phyloP scores from a whole-genome alignment of 805 yeast species.

The Trichomonascus vanleenenianus region DNA sequence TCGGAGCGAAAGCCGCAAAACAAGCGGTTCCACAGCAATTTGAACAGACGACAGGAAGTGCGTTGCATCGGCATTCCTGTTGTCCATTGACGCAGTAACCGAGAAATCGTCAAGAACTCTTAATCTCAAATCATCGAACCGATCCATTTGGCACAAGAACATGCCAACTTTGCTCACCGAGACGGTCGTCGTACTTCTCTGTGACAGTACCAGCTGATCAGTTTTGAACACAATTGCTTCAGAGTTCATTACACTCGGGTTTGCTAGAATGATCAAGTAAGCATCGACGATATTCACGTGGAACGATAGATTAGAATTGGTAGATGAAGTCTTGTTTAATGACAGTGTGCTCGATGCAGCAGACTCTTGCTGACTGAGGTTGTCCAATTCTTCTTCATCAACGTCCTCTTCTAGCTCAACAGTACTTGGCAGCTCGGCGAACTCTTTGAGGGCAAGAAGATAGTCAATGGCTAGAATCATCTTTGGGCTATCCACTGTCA shows the following conservation, averaged over 20 bases:
- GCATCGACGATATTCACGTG: conserved; percentile 66
- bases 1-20: conserved; percentile 74
- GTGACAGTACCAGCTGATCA: conserved; percentile 65
- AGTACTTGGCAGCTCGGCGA: conserved; percentile 32
- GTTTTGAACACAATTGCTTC: conserved; percentile 89
- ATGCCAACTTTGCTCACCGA: conserved; percentile 77
- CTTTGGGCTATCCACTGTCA: conserved; percentile 73
- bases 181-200: conserved; percentile 58
- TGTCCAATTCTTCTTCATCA: conserved; percentile 8
- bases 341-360: no score
- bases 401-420: conserved; percentile 12
- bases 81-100: conserved; percentile 63
- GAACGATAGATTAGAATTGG: conserved; percentile 13
- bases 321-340: not conserved
- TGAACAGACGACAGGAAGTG: conserved; percentile 57
- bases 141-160: conserved; percentile 72
- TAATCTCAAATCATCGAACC: conserved; percentile 50
- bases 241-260: conserved; percentile 57
- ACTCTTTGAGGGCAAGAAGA: conserved; percentile 64
- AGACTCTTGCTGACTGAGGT: not conserved
- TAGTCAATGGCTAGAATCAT: conserved; percentile 81
- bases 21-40: conserved; percentile 67
- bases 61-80: conserved; percentile 53
- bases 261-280: conserved; percentile 71
- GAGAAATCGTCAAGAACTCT: conserved; percentile 87